These are phyloP conservation scores for Echinochloa phyllopogon DNA, from an alignment of 176 grass and related monocot genomes.

Conservation along the genomic window DNA sequence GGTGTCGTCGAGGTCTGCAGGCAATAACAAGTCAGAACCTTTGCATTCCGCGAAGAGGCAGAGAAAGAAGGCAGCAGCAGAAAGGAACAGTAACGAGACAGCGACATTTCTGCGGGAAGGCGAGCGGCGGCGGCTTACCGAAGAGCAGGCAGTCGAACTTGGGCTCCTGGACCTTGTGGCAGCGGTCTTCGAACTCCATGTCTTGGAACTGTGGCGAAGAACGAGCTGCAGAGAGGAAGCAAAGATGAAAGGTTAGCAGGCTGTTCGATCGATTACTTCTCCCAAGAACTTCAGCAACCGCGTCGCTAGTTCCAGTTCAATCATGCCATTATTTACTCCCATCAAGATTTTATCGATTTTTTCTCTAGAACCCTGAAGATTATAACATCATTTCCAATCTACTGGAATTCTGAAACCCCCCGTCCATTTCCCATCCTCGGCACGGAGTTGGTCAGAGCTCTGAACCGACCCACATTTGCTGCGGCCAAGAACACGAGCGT, in stretches of 20 bases:
- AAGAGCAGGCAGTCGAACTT: conserved; percentile 93
- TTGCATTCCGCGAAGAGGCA: conserved; percentile 23
- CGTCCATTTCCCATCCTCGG: conserved; percentile 1
- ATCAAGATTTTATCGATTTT: neutral
- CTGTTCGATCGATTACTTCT: neutral
- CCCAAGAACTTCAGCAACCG: neutral
- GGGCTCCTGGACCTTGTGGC: conserved; percentile 62
- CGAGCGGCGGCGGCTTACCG: conserved; percentile 50
- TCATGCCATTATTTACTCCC: neutral
- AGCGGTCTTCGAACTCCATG: conserved; percentile 87
- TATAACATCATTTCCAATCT: neutral
- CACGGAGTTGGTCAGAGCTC: conserved; percentile 21
- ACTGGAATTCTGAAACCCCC: neutral
- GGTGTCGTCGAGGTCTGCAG: conserved; percentile 93
- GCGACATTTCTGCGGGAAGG: neutral
- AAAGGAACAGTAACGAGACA: neutral
- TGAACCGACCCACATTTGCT: conserved; percentile 50
- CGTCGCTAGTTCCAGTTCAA: neutral
- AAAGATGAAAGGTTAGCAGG: conserved; percentile 19
- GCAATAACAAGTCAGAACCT: conserved; percentile 40
- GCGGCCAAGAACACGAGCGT: conserved; percentile 40
- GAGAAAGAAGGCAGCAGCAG: neutral
- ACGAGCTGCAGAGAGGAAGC: conserved; percentile 34
- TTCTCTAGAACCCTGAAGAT: neutral
- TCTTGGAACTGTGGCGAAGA: neutral